Evolutionary conservation across 176 grass and related monocot species (phyloP), one percentile per base, ranked within the genome.

Genomic region (Guadua angustifolia): DNA sequence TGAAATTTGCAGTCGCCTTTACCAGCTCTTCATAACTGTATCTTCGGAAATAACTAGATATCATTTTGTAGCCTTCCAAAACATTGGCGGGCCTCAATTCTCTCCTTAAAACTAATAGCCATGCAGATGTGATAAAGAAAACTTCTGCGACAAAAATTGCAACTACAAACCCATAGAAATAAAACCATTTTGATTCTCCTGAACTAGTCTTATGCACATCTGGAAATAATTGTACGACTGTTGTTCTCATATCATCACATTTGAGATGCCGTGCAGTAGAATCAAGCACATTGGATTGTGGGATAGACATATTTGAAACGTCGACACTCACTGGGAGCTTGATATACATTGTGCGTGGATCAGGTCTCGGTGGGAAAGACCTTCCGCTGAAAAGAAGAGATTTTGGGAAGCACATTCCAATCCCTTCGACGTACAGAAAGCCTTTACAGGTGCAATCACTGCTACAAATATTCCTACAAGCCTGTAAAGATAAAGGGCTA

Each of bases 41-140:
- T 80, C 85, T 87, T 73, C 84, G 58, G 8, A 91, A 91, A 40
- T 87, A 25, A 74, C 49, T 80, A 57, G 80, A 57, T 43, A 91
- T 88, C 66, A 69, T 17, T 19, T 60, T 87, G 6, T 79, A 88
- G 60, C 85, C 74, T 60, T 87, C 84, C 56, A 75, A 66, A 1
- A 49, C 78, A 63, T 87, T 47, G 51, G 74, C 74, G 46, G 46
- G 66, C 7, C 32, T 61, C 24, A 42, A 64, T 15, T 87, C 84
- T 56, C 24, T 56, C 65, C 67, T 64, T 4, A 83, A 46, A 45
- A 84, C 29, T 66, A 90, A 90, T 33, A 85, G 79, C 80, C 73
- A 84, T 79, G 74, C 79, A 68, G 68, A 75, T 58, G 66, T 39
- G 57, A 90, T 75, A 45, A 84, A 90, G 14, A 47, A 29, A 51